A percentile compares a stretch with the other conserved stretches of the same genome.
phyloP scores from a whole-genome alignment of 1,284 basidiomycete species.

The Cutaneotrichosporon curvatum region DNA sequence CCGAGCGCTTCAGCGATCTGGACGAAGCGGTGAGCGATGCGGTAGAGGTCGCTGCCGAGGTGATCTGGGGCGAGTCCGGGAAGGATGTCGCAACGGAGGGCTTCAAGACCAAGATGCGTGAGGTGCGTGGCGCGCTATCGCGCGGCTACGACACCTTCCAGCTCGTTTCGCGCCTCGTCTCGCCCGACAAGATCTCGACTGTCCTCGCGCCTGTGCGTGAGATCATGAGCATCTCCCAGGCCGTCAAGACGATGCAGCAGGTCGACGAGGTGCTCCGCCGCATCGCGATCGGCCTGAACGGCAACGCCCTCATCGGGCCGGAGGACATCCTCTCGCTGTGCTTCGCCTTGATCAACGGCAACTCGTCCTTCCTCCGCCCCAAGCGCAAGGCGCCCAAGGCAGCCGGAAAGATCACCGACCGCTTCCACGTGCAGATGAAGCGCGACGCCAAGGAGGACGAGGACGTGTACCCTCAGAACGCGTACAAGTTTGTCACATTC shows the following conservation, averaged over 20 bases:
- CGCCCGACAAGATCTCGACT: conserved; percentile 65
- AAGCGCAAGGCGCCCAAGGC: conserved; percentile 37
- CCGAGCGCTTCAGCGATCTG: conserved; percentile 58
- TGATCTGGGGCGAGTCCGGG: conserved; percentile 88
- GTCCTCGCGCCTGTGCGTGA: conserved; percentile 74
- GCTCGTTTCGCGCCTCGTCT: conserved; percentile 67
- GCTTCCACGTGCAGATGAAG: conserved; percentile 71
- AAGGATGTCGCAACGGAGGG: conserved; percentile 84
- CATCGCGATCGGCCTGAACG: conserved; percentile 75
- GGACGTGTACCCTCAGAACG: conserved; percentile 76
- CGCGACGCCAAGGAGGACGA: conserved; percentile 55
- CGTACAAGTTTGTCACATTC: conserved; percentile 75
- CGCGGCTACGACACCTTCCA: conserved; percentile 79
- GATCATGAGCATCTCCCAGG: conserved; percentile 80
- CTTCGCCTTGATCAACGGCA: conserved; percentile 83
- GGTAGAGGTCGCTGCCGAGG: conserved; percentile 77
- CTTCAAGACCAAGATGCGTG: conserved; percentile 89
- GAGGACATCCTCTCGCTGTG: conserved; percentile 73
- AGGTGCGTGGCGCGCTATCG: conserved; percentile 70
- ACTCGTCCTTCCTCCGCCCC: conserved; percentile 61
- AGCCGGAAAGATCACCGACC: conserved; percentile 48
- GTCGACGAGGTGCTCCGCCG: conserved; percentile 84
- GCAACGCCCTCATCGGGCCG: conserved; percentile 66
- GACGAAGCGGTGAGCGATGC: conserved; percentile 73
- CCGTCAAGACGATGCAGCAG: conserved; percentile 70